These are phyloP conservation scores for Russula sp. DNA, from an alignment of 768 basidiomycete genomes.

Conservation along the genomic window DNA sequence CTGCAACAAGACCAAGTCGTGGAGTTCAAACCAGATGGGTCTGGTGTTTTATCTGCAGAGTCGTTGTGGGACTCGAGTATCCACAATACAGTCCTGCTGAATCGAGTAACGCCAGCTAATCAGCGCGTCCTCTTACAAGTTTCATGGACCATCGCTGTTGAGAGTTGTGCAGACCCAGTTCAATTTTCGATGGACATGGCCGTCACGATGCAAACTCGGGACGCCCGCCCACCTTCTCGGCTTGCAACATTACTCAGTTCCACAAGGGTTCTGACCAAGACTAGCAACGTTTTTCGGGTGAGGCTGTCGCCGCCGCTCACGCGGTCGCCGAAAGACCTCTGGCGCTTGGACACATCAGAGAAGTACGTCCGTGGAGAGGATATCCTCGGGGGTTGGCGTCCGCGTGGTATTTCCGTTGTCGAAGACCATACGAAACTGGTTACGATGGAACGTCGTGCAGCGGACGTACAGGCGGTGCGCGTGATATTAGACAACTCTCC, in stretches of 20 bases:
- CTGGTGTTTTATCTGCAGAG: conserved; percentile 57
- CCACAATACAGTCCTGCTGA: conserved; percentile 79
- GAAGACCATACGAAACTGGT: conserved; percentile 77
- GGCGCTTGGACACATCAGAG: conserved; percentile 91
- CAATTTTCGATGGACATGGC: conserved; percentile 85
- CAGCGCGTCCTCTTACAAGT: conserved; percentile 78
- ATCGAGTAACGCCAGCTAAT: conserved; percentile 70
- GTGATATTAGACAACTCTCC: conserved; percentile 59
- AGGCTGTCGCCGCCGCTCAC: conserved; percentile 77
- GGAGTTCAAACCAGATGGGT: conserved; percentile 80
- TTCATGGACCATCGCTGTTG: conserved; percentile 72
- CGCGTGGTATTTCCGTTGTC: conserved; percentile 81
- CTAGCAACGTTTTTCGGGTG: conserved; percentile 79
- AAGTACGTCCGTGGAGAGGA: conserved; percentile 96
- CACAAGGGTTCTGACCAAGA: conserved; percentile 67
- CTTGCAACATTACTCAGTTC: conserved; percentile 71
- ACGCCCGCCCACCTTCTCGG: conserved; percentile 75
- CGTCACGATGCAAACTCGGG: conserved; percentile 74
- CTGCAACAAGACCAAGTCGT: conserved; percentile 63
- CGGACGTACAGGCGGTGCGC: conserved; percentile 86
- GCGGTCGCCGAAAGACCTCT: conserved; percentile 81
- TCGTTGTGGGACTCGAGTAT: conserved; percentile 91
- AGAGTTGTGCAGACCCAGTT: conserved; percentile 78
- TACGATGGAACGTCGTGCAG: conserved; percentile 62
- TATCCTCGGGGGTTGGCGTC: conserved; percentile 70